A percentile compares a stretch with the other conserved stretches of the same genome.
Evolutionary conservation across 306 rosid species (phyloP).

Genomic region (Albizia julibrissin): DNA sequence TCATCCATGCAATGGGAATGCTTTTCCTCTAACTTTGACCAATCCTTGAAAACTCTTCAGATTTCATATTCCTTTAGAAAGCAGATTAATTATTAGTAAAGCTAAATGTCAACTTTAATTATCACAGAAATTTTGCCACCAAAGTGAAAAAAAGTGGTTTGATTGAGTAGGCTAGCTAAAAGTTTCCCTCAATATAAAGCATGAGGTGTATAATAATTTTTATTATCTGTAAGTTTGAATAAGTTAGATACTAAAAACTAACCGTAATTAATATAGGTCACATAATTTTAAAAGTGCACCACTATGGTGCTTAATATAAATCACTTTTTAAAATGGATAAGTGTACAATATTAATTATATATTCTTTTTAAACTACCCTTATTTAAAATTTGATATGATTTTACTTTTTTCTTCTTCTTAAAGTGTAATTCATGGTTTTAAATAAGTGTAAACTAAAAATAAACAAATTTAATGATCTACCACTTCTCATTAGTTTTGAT

Average conservation of each 20-base stretch:
- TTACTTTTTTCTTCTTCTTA: no score
- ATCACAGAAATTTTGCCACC: neutral
- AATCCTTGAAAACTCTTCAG: neutral
- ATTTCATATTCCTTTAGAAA: neutral
- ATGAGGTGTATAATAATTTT: neutral
- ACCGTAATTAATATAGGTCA: neutral
- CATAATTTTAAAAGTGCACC: neutral
- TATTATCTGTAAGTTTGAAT: no score
- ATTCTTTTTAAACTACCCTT: no score
- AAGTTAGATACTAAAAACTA: no score
- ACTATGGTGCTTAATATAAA: no score
- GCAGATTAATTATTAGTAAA: neutral
- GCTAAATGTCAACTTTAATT: neutral
- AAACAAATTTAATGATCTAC: no score
- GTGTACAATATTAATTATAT: no score
- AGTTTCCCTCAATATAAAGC: neutral
- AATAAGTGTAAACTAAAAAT: no score
- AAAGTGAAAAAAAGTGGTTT: neutral
- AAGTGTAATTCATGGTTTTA: no score
- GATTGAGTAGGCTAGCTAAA: neutral
- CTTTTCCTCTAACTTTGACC: neutral
- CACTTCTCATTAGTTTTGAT: no score
- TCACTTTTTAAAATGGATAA: no score
- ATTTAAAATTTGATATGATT: no score
- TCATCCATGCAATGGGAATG: neutral